A percentile compares a stretch with the other conserved stretches of the same genome.
Evolutionary conservation across 352 stramenopile species (phyloP).

Genomic region (Phytophthora foliorum): DNA sequence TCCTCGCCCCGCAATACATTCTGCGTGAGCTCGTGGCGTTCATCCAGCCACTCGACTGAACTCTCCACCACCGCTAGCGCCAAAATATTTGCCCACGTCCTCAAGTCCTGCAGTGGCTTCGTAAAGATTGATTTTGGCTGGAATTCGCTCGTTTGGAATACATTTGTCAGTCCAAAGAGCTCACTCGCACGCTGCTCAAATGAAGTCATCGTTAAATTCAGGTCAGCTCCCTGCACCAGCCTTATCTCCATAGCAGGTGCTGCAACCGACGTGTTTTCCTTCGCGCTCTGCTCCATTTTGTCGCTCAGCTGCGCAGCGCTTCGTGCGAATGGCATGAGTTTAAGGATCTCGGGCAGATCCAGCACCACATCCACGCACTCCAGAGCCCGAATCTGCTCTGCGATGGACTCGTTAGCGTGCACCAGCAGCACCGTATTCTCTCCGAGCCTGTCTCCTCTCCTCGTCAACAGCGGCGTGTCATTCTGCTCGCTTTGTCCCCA

Average conservation of each 20-base stretch:
- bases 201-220: constrained; percentile 35
- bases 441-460: constrained; percentile 44
- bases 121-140: constrained; percentile 57
- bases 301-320: constrained; percentile 54
- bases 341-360: constrained; percentile 65
- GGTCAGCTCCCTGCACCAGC: constrained; percentile 51
- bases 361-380: constrained; percentile 61
- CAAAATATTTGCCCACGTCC: constrained; percentile 68
- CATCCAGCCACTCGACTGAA: constrained; percentile 76
- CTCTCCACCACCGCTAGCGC: constrained; percentile 56
- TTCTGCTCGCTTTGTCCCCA: constrained; percentile 44
- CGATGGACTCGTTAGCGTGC: constrained; percentile 47
- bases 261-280: constrained; percentile 19
- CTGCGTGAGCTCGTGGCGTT: constrained; percentile 45
- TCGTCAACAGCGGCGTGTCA: constrained; percentile 70
- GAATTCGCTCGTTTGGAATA: constrained; percentile 53
- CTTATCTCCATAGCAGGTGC: constrained; percentile 71
- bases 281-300: constrained; percentile 23
- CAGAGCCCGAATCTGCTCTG: constrained; percentile 45
- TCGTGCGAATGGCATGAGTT: constrained; percentile 77
- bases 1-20: constrained; percentile 44
- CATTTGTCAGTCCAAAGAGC: constrained; percentile 68
- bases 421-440: constrained; percentile 68
- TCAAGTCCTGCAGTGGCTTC: constrained; percentile 60
- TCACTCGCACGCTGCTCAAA: constrained; percentile 51